Conservation (phyloP, 2,329 filamentous ascomycete genomes). For the Neodidymelliopsis sp. region DNA sequence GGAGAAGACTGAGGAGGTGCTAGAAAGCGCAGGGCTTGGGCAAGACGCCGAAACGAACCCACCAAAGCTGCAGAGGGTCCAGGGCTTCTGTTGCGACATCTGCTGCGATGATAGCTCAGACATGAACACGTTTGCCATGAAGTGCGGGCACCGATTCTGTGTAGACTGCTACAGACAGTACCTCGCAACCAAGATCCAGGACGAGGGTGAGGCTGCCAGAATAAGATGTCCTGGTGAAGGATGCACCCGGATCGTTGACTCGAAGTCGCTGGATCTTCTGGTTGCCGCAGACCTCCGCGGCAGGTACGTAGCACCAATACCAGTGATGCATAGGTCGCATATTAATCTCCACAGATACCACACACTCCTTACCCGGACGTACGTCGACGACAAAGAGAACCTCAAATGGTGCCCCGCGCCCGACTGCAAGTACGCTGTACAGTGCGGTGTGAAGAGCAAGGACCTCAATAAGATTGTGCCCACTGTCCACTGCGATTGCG, state of each 20-base stretch:
- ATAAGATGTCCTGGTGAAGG: constrained; percentile 92
- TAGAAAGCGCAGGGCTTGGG: constrained; percentile 85
- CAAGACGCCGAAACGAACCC: constrained; percentile 54
- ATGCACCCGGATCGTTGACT: constrained; percentile 90
- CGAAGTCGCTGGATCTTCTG: constrained; percentile 83
- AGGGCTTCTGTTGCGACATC: constrained; percentile 90
- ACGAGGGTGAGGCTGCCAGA: constrained; percentile 92
- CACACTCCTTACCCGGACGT: constrained; percentile 87
- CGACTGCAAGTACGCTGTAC: constrained; percentile 93
- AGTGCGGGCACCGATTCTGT: constrained; percentile 93
- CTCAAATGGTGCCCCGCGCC: constrained; percentile 98
- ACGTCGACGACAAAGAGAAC: constrained; percentile 94
- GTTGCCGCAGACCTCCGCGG: constrained; percentile 64
- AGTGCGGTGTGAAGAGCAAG: constrained; percentile 87
- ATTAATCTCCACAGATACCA: constrained; percentile 69
- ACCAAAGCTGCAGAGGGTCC: constrained; percentile 73
- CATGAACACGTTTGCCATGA: constrained; percentile 88
- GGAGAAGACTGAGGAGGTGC: constrained; percentile 79
- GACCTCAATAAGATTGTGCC: constrained; percentile 86
- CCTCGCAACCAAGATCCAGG: constrained; percentile 87
- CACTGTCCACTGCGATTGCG: constrained; percentile 85
- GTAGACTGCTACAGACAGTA: constrained; percentile 93
- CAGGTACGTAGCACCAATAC: constrained; percentile 52
- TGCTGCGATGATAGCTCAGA: constrained; percentile 88
- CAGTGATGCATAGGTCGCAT: neutral